phyloP scores from a whole-genome alignment of 1,284 basidiomycete species.

The Trametes versicolor region DNA sequence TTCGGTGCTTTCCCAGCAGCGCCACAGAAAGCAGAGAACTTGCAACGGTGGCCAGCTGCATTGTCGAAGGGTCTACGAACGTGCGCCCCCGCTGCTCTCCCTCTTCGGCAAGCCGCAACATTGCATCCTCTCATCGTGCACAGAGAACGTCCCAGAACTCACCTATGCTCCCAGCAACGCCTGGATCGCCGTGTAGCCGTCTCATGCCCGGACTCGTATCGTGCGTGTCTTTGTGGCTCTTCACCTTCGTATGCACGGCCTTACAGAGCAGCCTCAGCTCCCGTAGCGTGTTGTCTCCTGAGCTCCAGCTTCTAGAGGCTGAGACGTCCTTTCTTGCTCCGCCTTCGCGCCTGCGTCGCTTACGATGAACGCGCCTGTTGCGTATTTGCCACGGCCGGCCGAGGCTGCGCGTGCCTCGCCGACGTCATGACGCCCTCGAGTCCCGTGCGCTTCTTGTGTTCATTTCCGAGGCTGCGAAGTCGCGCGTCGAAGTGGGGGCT shows the following conservation, averaged over 20 bases:
- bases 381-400: conserved; percentile 15
- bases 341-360: conserved; percentile 5
- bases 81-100: conserved; percentile 25
- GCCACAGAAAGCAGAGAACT: neutral
- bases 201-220: conserved; percentile 4
- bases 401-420: conserved; percentile 11
- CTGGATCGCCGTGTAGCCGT: conserved; percentile 15
- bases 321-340: conserved; percentile 4
- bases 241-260: conserved; percentile 7
- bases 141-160: conserved; percentile 5
- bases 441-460: conserved; percentile 21
- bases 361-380: conserved; percentile 4
- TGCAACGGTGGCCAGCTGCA: neutral
- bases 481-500: conserved; percentile 1
- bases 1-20: conserved; percentile 4
- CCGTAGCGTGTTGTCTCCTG: neutral
- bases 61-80: conserved; percentile 26
- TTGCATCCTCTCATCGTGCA: neutral
- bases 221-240: conserved; percentile 2
- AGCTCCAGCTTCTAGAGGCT: conserved; percentile 8
- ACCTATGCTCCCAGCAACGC: neutral
- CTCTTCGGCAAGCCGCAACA: conserved; percentile 1
- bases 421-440: conserved; percentile 22
- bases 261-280: neutral
- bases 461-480: conserved; percentile 30